Percentiles rank a stretch among this genome's conserved stretches.
phyloP scores from a whole-genome alignment of 257 asterid genomes.

The Nyctanthes arbortristis region DNA sequence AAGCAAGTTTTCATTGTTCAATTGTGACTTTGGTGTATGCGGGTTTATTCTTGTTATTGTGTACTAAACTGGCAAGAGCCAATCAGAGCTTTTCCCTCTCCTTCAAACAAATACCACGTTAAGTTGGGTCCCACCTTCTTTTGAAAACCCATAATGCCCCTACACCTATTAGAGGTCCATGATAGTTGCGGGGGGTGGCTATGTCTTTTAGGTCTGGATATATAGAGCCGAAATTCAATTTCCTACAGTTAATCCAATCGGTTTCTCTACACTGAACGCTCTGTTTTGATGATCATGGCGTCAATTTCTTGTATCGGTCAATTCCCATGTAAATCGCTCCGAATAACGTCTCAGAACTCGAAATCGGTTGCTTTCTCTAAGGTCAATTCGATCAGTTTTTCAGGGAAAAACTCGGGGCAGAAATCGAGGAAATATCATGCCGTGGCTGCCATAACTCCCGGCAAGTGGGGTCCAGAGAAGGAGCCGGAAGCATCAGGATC shows the following conservation, averaged over 20 bases:
- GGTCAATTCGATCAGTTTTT: conserved; percentile 33
- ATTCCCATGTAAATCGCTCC: conserved; percentile 27
- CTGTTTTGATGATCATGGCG: conserved; percentile 44
- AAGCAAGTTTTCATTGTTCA: not conserved
- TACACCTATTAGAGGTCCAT: not conserved
- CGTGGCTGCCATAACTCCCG: conserved; percentile 41
- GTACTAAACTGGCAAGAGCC: not conserved
- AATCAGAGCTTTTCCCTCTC: not conserved
- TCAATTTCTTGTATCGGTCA: conserved; percentile 49
- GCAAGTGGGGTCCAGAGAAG: conserved; percentile 52
- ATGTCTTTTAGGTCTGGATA: not conserved
- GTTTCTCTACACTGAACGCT: not conserved
- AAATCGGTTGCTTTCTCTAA: conserved; percentile 19
- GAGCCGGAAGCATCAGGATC: conserved; percentile 26
- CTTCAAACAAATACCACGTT: not conserved
- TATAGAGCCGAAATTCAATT: not conserved
- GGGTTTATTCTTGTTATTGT: not conserved
- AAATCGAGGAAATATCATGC: conserved; percentile 23
- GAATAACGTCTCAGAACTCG: conserved; percentile 7
- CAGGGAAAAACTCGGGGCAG: conserved; percentile 7
- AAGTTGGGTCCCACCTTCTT: not conserved
- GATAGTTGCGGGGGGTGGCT: not conserved
- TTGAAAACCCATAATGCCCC: conserved; percentile 7
- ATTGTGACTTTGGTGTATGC: not conserved
- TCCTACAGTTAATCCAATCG: not conserved